A percentile compares a stretch with the other conserved stretches of the same genome.
Evolutionary conservation across 345 rosid genomes (phyloP).

Genomic region (Psidium guajava): DNA sequence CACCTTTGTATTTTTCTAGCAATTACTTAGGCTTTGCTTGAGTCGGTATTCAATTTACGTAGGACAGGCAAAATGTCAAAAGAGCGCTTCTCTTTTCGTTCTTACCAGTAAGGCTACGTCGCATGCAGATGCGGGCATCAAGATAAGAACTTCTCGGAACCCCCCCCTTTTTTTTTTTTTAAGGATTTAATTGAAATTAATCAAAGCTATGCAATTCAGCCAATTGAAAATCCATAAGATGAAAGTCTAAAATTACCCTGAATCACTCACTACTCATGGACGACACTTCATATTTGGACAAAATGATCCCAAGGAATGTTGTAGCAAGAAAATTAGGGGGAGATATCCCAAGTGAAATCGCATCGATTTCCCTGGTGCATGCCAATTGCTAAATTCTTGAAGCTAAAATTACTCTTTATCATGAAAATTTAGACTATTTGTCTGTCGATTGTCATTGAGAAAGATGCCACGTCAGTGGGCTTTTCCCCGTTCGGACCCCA

Average conservation of each 20-base stretch:
- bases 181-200: not conserved
- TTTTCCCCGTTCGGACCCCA: not conserved
- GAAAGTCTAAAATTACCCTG: not conserved
- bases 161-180: not conserved
- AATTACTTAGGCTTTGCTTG: not conserved
- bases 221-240: not conserved
- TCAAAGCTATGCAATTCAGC: not conserved
- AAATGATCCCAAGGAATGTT: not conserved
- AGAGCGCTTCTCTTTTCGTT: not conserved
- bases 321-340: not conserved
- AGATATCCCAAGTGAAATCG: not conserved
- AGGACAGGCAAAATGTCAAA: not conserved
- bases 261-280: not conserved
- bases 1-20: not conserved
- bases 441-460: not conserved
- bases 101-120: not conserved
- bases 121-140: not conserved
- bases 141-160: not conserved
- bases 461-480: not conserved
- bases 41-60: not conserved
- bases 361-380: not conserved
- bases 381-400: not conserved
- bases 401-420: not conserved
- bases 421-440: not conserved
- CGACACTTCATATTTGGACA: not conserved